phyloP scores from a whole-genome alignment of 225 moss, liverwort and hornwort genomes.

The Straminergon stramineum region DNA sequence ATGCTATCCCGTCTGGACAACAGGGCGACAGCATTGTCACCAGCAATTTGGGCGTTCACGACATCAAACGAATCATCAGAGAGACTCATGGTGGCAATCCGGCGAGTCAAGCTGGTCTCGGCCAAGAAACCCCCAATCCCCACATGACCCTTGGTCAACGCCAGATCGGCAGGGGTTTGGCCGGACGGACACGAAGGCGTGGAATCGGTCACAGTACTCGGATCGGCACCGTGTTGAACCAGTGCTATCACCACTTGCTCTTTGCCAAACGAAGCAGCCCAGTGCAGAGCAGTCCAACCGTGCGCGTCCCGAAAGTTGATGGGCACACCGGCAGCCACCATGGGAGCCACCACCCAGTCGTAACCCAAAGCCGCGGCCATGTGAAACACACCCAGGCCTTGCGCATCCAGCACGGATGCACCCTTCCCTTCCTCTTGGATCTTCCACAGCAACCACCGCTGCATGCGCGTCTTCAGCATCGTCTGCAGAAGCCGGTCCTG shows the following conservation, averaged over 20 bases:
- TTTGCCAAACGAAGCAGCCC: constrained; percentile 78
- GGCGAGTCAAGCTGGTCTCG: constrained; percentile 53
- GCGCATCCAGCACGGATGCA: constrained; percentile 58
- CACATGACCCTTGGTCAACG: constrained; percentile 47
- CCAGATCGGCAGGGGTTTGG: constrained; percentile 73
- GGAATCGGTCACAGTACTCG: constrained; percentile 65
- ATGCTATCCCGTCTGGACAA: constrained; percentile 42
- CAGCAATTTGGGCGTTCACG: constrained; percentile 30
- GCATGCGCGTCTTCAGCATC: constrained; percentile 51
- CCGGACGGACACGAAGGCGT: constrained; percentile 56
- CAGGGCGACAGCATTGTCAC: constrained; percentile 27
- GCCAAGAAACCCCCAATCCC: constrained; percentile 87
- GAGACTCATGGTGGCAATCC: constrained; percentile 51
- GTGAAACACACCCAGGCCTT: constrained; percentile 81
- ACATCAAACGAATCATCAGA: constrained; percentile 20
- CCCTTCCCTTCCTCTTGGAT: constrained; percentile 55
- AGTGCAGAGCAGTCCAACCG: constrained; percentile 94
- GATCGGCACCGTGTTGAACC: constrained; percentile 57
- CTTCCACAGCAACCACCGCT: constrained; percentile 65
- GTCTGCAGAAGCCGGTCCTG: constrained; percentile 62
- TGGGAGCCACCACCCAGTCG: constrained; percentile 68
- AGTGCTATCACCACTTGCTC: constrained; percentile 76
- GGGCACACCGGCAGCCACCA: constrained; percentile 55
- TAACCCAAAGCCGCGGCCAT: constrained; percentile 86
- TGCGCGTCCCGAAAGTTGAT: constrained; percentile 73